Percentiles rank a stretch among this genome's conserved stretches.
phyloP scores from a whole-genome alignment of 192 early-diverging fungal genomes.

The Helicostylum pulchrum region DNA sequence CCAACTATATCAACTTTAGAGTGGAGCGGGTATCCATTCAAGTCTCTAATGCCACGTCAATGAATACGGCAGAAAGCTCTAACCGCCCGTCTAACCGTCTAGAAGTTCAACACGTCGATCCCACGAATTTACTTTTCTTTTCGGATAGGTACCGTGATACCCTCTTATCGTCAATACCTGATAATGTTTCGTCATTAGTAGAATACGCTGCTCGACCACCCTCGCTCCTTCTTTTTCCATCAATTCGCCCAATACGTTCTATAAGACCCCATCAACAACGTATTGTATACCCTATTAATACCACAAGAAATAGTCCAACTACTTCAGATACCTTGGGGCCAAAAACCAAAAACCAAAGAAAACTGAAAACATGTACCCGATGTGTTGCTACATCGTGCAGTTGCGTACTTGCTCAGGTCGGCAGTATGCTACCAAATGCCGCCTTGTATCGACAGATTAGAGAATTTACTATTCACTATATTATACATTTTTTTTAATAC shows the following conservation, averaged over 20 bases:
- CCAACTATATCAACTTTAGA: background rate
- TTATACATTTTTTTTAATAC: no score
- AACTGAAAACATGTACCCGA: background rate
- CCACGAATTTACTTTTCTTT: background rate
- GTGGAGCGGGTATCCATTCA: background rate
- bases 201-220: background rate
- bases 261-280: no score
- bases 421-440: background rate
- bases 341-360: background rate
- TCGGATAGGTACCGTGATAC: background rate
- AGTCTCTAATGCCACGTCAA: background rate
- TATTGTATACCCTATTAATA: no score
- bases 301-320: no score
- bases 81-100: background rate
- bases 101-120: background rate
- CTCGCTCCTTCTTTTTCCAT: no score
- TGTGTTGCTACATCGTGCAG: background rate
- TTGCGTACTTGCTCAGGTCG: background rate
- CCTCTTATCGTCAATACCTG: background rate
- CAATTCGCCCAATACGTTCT: no score
- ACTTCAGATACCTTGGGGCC: background rate
- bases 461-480: no score
- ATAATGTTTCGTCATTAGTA: background rate
- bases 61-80: background rate
- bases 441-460: background rate